These are phyloP conservation scores for Cercospora zeina DNA, from an alignment of 2,329 filamentous ascomycete genomes.

Conservation along the genomic window DNA sequence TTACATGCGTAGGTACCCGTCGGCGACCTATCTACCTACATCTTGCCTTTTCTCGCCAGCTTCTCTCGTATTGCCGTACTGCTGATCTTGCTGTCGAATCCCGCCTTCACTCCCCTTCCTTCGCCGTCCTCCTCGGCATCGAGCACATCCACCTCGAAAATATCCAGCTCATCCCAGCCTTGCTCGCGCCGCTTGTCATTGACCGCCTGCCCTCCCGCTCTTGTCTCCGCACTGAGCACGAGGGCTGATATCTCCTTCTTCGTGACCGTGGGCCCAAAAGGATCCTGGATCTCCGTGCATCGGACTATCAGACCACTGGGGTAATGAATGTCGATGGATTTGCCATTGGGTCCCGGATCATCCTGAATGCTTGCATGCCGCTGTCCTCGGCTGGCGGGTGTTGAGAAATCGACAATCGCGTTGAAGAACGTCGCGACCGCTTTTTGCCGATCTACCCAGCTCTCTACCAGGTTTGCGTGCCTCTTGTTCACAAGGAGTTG, in stretches of 20 bases:
- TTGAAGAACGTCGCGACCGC: slow-evolving; percentile 70
- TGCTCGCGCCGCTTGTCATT: slow-evolving; percentile 77
- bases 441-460: slow-evolving; percentile 73
- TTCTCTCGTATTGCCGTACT: slow-evolving; percentile 71
- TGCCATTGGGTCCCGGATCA: slow-evolving; percentile 51
- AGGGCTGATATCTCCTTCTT: slow-evolving; percentile 75
- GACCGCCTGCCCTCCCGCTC: slow-evolving; percentile 77
- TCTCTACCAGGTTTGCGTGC: slow-evolving; percentile 74
- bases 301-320: slow-evolving; percentile 67
- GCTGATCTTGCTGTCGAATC: slow-evolving; percentile 83
- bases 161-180: slow-evolving; percentile 72
- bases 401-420: slow-evolving; percentile 60
- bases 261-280: slow-evolving; percentile 87
- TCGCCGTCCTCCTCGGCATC: slow-evolving; percentile 57
- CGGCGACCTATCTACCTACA: too few species aligned
- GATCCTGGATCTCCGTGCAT: slow-evolving; percentile 82
- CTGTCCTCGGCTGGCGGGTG: slow-evolving; percentile 39
- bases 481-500: slow-evolving; percentile 86
- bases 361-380: slow-evolving; percentile 45
- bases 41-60: slow-evolving; percentile 31
- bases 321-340: slow-evolving; percentile 59
- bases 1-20: too few species aligned
- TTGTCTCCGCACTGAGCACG: slow-evolving; percentile 85
- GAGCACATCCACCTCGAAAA: slow-evolving; percentile 88
- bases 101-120: slow-evolving; percentile 47